phyloP scores from a whole-genome alignment of 495 filamentous ascomycete species.

The Hyaloscypha bicolor region DNA sequence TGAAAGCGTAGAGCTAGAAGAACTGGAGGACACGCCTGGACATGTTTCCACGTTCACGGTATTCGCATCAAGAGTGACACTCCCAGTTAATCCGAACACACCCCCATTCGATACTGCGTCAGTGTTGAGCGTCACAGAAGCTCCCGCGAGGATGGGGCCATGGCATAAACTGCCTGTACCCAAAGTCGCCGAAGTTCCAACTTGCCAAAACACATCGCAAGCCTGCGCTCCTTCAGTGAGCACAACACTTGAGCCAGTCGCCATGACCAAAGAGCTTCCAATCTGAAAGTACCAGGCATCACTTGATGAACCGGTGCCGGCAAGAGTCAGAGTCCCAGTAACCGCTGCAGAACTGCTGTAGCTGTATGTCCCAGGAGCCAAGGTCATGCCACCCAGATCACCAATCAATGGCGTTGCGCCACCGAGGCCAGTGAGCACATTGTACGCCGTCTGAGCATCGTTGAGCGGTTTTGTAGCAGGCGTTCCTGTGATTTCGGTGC shows the following conservation, averaged over 20 bases:
- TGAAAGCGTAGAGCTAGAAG: background rate
- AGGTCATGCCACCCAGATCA: conserved; percentile 9
- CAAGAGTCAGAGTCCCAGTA: conserved; percentile 15
- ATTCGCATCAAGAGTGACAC: background rate
- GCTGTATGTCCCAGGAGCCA: conserved; percentile 14
- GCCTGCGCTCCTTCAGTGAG: conserved; percentile 14
- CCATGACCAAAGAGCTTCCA: background rate
- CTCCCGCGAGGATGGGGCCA: background rate
- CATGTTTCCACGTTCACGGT: conserved; percentile 1
- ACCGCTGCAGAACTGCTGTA: conserved; percentile 4
- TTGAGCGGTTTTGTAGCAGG: background rate
- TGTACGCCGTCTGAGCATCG: conserved; percentile 17
- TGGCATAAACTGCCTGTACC: background rate
- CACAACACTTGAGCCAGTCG: background rate
- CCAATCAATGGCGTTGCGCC: background rate
- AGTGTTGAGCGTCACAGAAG: conserved; percentile 1
- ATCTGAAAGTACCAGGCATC: conserved; percentile 16
- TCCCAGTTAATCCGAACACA: background rate
- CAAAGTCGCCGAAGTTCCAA: conserved; percentile 13
- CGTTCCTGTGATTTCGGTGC: background rate
- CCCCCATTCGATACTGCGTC: background rate
- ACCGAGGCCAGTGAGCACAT: background rate
- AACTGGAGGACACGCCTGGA: background rate
- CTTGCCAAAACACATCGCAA: conserved; percentile 19
- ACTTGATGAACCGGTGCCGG: conserved; percentile 10